phyloP scores from a whole-genome alignment of 352 stramenopile species.

The Blastocystis sp. region DNA sequence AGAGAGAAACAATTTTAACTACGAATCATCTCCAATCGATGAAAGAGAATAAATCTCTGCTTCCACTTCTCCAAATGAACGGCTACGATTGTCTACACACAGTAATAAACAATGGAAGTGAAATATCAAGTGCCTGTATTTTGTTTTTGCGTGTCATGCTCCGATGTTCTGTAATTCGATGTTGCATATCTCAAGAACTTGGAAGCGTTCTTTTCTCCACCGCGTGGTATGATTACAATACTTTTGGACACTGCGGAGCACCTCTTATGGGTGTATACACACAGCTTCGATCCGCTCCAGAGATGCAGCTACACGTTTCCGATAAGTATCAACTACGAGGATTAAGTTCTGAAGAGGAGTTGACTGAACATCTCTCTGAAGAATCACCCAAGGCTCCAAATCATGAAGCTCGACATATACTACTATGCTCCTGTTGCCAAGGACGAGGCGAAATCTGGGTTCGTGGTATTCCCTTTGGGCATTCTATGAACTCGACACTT shows the following conservation, averaged over 20 bases:
- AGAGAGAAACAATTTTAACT: not conserved
- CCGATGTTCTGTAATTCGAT: not conserved
- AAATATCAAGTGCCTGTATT: not conserved
- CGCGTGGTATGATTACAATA: not conserved
- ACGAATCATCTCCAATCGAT: not conserved
- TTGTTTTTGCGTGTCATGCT: constrained; percentile 17
- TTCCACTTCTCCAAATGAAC: not conserved
- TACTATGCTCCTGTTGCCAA: constrained; percentile 11
- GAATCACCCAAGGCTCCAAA: not conserved
- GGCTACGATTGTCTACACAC: not conserved
- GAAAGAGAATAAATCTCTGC: not conserved
- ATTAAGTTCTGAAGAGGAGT: not conserved
- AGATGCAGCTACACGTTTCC: not conserved
- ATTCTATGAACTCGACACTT: not conserved
- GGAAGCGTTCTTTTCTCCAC: constrained; percentile 21
- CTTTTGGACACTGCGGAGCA: constrained; percentile 24
- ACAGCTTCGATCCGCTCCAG: not conserved
- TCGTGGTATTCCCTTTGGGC: not conserved
- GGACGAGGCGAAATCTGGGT: constrained; percentile 29
- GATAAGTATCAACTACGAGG: not conserved
- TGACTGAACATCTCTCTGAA: not conserved
- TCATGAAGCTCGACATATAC: not conserved
- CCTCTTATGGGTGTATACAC: constrained; percentile 3
- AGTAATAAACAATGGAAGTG: not conserved
- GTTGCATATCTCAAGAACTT: not conserved